Conservation (phyloP, 2,329 filamentous ascomycete species). For the Hortaea werneckii region DNA sequence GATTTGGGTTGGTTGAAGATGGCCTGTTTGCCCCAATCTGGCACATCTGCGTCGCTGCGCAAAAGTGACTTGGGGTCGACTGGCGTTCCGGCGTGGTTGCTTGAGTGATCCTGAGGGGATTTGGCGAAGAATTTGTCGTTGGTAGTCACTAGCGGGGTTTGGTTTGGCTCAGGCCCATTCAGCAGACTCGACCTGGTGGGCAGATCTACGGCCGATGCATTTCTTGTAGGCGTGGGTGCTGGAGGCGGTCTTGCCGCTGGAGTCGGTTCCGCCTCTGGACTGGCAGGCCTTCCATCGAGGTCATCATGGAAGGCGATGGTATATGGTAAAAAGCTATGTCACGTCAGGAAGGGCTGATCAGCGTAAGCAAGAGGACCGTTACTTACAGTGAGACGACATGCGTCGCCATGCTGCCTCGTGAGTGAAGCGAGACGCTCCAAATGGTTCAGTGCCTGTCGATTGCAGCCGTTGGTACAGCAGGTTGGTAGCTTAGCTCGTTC, state of each 20-base stretch:
- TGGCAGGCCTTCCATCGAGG: slow-evolving; percentile 20
- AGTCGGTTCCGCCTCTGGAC: slow-evolving; percentile 11
- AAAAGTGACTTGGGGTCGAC: slow-evolving; percentile 45
- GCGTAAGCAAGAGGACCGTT: background rate
- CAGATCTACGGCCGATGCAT: slow-evolving; percentile 37
- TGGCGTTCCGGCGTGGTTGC: slow-evolving; percentile 42
- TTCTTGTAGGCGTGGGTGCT: slow-evolving; percentile 26
- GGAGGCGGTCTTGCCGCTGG: slow-evolving; percentile 10
- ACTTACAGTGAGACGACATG: slow-evolving; percentile 26
- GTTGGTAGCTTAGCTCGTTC: background rate
- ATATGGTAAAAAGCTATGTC: slow-evolving; percentile 72
- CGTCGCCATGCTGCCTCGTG: slow-evolving; percentile 12
- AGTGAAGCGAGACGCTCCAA: slow-evolving; percentile 1
- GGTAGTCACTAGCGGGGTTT: slow-evolving; percentile 29
- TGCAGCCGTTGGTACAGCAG: background rate
- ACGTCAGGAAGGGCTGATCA: slow-evolving; percentile 2
- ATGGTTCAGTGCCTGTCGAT: background rate
- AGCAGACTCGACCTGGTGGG: slow-evolving; percentile 26
- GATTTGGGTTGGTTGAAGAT: slow-evolving; percentile 69
- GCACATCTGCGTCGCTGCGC: slow-evolving; percentile 64
- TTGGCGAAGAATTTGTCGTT: slow-evolving; percentile 37
- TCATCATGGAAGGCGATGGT: slow-evolving; percentile 73
- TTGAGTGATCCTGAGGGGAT: slow-evolving; percentile 33
- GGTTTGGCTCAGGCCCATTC: slow-evolving; percentile 29
- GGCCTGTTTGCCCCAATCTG: slow-evolving; percentile 59